These are phyloP conservation scores for Ganoderma lingzhi DNA, from an alignment of 1,284 basidiomycete species.

Conservation along the genomic window DNA sequence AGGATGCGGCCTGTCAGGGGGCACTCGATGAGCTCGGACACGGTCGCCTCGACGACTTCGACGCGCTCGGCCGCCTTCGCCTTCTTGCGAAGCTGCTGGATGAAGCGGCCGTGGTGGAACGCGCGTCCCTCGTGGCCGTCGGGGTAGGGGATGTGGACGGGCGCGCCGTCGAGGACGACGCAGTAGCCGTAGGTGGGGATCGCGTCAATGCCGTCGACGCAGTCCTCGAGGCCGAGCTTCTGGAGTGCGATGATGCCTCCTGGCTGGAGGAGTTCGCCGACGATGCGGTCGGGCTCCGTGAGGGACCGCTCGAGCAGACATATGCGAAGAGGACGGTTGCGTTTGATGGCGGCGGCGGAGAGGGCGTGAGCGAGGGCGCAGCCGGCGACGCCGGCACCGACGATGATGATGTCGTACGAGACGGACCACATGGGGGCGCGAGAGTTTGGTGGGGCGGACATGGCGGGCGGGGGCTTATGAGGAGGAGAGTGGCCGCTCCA, in stretches of 20 bases:
- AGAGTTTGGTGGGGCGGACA: slow-evolving; percentile 2
- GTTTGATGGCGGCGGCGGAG: slow-evolving; percentile 53
- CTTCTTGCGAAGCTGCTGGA: slow-evolving; percentile 80
- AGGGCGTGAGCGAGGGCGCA: slow-evolving; percentile 79
- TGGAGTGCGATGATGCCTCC: slow-evolving; percentile 86
- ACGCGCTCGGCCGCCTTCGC: slow-evolving; percentile 69
- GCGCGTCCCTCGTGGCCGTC: slow-evolving; percentile 74
- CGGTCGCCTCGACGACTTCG: slow-evolving; percentile 85
- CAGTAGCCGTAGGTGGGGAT: slow-evolving; percentile 90
- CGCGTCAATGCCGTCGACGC: slow-evolving; percentile 89
- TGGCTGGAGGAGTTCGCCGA: slow-evolving; percentile 96
- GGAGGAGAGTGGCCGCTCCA: slow-evolving; percentile 25
- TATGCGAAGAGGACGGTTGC: slow-evolving; percentile 72
- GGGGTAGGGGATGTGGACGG: slow-evolving; percentile 92
- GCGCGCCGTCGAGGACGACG: slow-evolving; percentile 72
- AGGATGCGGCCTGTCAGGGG: slow-evolving; percentile 63
- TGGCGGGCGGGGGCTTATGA: slow-evolving; percentile 20
- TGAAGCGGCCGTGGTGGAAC: slow-evolving; percentile 96
- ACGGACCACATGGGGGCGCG: slow-evolving; percentile 30
- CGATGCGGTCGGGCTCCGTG: slow-evolving; percentile 94
- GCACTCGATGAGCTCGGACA: slow-evolving; percentile 76
- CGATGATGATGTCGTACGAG: slow-evolving; percentile 81
- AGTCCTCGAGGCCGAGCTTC: slow-evolving; percentile 79
- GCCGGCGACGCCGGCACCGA: slow-evolving; percentile 92
- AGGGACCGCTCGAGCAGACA: slow-evolving; percentile 90